These are phyloP conservation scores for Rhizophagus clarus DNA, from an alignment of 192 early-diverging fungal genomes.

Conservation along the genomic window DNA sequence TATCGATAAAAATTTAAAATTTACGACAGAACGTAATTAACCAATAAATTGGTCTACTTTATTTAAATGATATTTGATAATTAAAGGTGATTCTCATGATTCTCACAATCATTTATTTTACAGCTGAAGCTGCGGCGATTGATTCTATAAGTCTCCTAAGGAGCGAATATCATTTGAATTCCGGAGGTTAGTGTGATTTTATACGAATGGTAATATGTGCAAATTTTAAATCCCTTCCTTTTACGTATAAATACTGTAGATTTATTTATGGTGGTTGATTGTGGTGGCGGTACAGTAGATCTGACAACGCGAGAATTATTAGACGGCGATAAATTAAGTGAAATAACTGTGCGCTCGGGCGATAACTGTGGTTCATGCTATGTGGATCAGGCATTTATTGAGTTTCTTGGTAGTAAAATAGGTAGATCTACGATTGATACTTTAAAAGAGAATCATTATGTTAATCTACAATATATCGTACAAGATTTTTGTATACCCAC, in stretches of 20 bases:
- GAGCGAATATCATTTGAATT: neutral
- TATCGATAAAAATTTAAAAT: neutral
- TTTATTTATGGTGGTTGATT: constrained; percentile 60
- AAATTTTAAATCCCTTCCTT: neutral
- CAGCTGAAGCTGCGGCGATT: constrained; percentile 20
- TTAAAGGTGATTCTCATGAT: neutral
- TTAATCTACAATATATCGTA: constrained; percentile 13
- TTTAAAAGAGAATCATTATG: neutral
- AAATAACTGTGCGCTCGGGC: neutral
- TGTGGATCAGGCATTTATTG: neutral
- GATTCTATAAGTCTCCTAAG: neutral
- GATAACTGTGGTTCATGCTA: neutral
- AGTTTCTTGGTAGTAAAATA: constrained; percentile 9
- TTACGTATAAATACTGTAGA: constrained; percentile 23
- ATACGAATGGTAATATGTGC: too few relatives aligned
- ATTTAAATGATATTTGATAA: neutral
- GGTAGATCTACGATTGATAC: neutral
- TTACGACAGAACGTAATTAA: neutral
- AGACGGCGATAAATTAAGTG: neutral
- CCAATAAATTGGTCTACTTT: too few relatives aligned
- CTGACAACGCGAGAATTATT: constrained; percentile 39
- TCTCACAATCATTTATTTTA: neutral
- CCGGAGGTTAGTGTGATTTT: neutral
- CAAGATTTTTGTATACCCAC: neutral
- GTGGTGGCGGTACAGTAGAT: constrained; percentile 62